A percentile compares a stretch with the other conserved stretches of the same genome.
Conservation (phyloP, 1,284 basidiomycete genomes). For the Fomitopsis betulina region DNA sequence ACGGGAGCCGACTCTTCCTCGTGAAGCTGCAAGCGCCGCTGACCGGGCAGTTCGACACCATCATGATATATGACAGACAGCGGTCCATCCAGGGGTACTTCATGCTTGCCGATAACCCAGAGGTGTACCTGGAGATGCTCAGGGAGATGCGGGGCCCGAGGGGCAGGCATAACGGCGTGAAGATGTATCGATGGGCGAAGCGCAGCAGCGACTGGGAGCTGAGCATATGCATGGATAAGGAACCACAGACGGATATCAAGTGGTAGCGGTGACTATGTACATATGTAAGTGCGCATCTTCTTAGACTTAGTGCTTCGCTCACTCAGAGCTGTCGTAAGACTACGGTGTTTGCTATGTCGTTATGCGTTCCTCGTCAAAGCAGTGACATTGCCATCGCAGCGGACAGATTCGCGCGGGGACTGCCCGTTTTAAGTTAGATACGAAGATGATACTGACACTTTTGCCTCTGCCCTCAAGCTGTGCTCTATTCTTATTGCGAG, state of each 20-base stretch:
- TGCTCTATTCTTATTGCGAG: too few species aligned
- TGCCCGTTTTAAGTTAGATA: too few species aligned
- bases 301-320: neutral
- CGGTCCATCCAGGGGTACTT: constrained; percentile 32
- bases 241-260: constrained; percentile 15
- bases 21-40: constrained; percentile 26
- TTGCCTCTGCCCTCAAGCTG: too few species aligned
- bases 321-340: neutral
- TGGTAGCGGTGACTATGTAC: constrained; percentile 11
- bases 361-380: neutral
- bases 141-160: constrained; percentile 15
- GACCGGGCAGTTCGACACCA: constrained; percentile 6
- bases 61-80: constrained; percentile 39
- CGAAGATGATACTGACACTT: too few species aligned
- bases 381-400: too few species aligned
- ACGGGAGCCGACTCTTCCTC: constrained; percentile 33
- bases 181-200: constrained; percentile 31
- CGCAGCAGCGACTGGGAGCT: constrained; percentile 23
- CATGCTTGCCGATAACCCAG: constrained; percentile 9
- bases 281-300: neutral
- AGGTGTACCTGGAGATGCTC: constrained; percentile 15
- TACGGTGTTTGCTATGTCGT: neutral
- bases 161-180: constrained; percentile 17
- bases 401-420: too few species aligned
- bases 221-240: constrained; percentile 23